phyloP scores from a whole-genome alignment of 108 stramenopile species.

The Stephanodiscus triporus region DNA sequence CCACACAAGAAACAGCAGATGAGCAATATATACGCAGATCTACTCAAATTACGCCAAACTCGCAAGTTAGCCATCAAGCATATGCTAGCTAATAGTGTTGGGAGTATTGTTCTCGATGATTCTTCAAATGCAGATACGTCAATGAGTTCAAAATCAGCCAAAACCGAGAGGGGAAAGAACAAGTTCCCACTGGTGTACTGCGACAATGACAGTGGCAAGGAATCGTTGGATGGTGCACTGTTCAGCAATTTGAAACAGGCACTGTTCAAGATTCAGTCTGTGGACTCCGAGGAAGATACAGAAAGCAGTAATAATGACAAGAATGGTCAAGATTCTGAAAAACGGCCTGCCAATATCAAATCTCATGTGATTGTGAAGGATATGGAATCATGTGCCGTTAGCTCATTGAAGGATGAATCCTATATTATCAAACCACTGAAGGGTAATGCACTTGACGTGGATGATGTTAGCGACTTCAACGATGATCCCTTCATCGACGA shows the following conservation, averaged over 20 bases:
- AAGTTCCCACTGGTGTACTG: neutral
- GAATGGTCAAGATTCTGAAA: neutral
- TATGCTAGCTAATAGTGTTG: neutral
- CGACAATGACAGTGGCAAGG: neutral
- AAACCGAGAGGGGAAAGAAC: neutral
- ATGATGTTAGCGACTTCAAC: neutral
- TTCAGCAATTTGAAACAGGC: neutral
- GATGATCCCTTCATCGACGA: conserved; percentile 10
- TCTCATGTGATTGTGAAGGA: conserved; percentile 13
- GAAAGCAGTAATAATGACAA: neutral
- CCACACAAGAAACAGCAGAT: neutral
- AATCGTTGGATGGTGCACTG: conserved; percentile 9
- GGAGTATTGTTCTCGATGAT: neutral
- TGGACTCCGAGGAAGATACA: neutral
- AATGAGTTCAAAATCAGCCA: conserved; percentile 1
- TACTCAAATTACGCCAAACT: conserved; percentile 3
- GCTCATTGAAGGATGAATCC: conserved; percentile 19
- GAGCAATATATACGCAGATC: neutral
- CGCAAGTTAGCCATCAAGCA: neutral
- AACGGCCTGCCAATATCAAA: conserved; percentile 2
- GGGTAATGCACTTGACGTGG: neutral
- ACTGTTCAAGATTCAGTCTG: neutral
- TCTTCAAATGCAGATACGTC: conserved; percentile 4
- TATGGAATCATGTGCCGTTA: conserved; percentile 24
- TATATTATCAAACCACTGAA: neutral